Percentiles rank a stretch among this genome's conserved stretches.
Conservation (phyloP, 805 yeast genomes). For the Yarrowia porcina region DNA sequence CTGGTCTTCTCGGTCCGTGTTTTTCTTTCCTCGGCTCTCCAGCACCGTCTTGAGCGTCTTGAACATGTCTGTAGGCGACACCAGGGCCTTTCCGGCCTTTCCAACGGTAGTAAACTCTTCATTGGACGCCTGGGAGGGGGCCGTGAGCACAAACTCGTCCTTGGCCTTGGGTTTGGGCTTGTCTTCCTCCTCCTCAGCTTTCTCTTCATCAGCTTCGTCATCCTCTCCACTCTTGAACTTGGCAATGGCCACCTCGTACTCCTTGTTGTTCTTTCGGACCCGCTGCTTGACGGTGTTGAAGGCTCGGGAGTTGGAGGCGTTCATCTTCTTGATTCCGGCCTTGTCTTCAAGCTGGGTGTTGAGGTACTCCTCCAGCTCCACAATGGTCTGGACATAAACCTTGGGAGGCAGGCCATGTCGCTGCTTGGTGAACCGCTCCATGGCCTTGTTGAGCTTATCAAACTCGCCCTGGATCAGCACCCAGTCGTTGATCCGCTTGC, state of each 20-base stretch:
- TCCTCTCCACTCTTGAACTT: constrained; percentile 50
- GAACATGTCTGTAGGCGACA: constrained; percentile 53
- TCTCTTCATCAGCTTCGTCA: constrained; percentile 72
- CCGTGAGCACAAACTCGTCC: constrained; percentile 36
- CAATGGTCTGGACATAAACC: constrained; percentile 63
- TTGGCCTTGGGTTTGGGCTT: constrained; percentile 28
- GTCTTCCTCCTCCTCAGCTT: constrained; percentile 36
- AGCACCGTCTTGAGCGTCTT: constrained; percentile 66
- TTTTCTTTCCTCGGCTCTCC: constrained; percentile 94
- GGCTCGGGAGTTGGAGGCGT: constrained; percentile 79
- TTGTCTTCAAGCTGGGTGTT: constrained; percentile 50
- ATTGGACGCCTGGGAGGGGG: constrained; percentile 33
- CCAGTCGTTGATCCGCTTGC: constrained; percentile 76
- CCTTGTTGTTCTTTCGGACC: constrained; percentile 73
- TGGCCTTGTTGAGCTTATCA: constrained; percentile 67
- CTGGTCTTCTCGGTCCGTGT: constrained; percentile 79
- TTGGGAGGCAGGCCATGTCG: constrained; percentile 64
- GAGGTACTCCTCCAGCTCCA: constrained; percentile 68
- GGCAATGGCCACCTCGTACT: constrained; percentile 57
- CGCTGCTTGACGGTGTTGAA: constrained; percentile 86
- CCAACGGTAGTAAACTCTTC: constrained; percentile 43
- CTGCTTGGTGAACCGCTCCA: constrained; percentile 72
- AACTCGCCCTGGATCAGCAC: constrained; percentile 65
- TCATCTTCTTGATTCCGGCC: constrained; percentile 60
- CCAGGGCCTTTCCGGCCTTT: constrained; percentile 39